Evolutionary conservation across 1,284 basidiomycete species (phyloP).

Genomic region (Rhizoctonia solani): DNA sequence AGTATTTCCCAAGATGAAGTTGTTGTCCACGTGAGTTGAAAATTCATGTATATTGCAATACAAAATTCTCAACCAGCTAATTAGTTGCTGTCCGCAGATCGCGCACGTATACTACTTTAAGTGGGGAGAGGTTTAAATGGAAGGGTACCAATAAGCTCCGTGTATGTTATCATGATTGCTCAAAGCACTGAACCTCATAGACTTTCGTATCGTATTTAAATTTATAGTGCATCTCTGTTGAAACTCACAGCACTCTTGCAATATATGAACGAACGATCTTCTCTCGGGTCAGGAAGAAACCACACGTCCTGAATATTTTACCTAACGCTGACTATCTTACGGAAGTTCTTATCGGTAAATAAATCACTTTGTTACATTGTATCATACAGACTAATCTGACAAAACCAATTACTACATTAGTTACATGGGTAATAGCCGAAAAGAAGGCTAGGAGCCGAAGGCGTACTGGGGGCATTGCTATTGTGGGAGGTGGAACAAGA

Average conservation of each 20-base stretch:
- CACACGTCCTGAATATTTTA: slow-evolving; percentile 3
- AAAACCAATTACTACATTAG: too few relatives aligned
- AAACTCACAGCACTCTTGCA: slow-evolving; percentile 1
- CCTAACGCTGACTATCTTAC: background rate
- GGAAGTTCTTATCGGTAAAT: slow-evolving; percentile 26
- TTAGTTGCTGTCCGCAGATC: background rate
- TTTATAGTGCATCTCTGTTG: slow-evolving; percentile 12
- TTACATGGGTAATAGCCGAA: too few relatives aligned
- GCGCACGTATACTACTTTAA: background rate
- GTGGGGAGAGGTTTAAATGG: slow-evolving; percentile 10
- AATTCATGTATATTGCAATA: background rate
- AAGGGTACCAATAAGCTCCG: background rate
- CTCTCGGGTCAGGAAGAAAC: background rate
- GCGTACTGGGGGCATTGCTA: too few relatives aligned
- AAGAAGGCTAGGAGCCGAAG: too few relatives aligned
- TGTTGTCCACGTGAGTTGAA: background rate
- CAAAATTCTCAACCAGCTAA: background rate
- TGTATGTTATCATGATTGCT: background rate
- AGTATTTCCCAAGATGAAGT: background rate
- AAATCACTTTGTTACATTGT: too few relatives aligned
- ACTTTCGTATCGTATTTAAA: background rate
- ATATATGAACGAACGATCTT: slow-evolving; percentile 16
- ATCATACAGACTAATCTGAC: too few relatives aligned
- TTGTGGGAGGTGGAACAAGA: too few relatives aligned
- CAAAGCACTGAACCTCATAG: background rate